These are phyloP conservation scores for Chrysoporthe cubensis DNA, from an alignment of 2,329 filamentous ascomycete species.

Conservation along the genomic window DNA sequence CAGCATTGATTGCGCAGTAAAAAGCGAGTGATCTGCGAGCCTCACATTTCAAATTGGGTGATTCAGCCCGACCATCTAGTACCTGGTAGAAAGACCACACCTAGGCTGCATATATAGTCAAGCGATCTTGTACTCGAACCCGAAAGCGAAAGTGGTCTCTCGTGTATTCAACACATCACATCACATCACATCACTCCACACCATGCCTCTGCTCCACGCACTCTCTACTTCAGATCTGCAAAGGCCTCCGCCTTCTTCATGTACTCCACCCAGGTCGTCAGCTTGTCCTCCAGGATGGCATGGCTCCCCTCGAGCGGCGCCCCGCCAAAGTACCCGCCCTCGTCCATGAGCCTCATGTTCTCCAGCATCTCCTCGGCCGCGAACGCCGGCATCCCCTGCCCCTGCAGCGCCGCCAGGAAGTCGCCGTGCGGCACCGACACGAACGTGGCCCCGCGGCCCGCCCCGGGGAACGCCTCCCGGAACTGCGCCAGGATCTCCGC, in stretches of 20 bases:
- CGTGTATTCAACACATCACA: conserved; percentile 3
- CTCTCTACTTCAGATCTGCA: conserved; percentile 40
- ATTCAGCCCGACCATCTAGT: neutral
- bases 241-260: conserved; percentile 40
- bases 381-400: conserved; percentile 43
- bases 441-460: conserved; percentile 43
- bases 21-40: neutral
- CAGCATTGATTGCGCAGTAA: neutral
- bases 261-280: conserved; percentile 48
- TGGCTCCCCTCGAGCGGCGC: conserved; percentile 45
- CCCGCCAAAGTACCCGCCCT: conserved; percentile 57
- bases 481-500: conserved; percentile 46
- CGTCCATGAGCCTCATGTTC: conserved; percentile 55
- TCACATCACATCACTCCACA: neutral
- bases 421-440: conserved; percentile 43
- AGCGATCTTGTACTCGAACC: neutral
- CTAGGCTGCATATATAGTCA: neutral
- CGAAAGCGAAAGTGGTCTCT: neutral
- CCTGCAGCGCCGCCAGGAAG: conserved; percentile 45
- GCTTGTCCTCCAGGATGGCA: conserved; percentile 41
- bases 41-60: neutral
- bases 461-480: conserved; percentile 42
- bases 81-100: neutral
- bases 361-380: conserved; percentile 54
- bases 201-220: neutral